Base-by-base conservation (phyloP, 1,284 basidiomycete genomes). In the Coriolopsis trogii region DNA sequence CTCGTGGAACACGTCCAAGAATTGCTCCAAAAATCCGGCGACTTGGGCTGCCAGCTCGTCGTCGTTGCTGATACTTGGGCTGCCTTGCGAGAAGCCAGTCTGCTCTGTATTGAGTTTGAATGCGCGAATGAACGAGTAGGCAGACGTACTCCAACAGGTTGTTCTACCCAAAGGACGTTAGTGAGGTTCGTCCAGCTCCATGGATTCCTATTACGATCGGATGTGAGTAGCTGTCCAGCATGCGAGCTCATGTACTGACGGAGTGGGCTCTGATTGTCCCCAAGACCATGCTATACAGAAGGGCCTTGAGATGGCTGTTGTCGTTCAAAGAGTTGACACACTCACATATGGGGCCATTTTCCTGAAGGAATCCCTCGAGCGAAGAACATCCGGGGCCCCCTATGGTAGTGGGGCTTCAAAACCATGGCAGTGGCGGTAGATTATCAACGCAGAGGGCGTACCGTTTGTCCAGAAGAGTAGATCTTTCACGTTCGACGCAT, bases 191-290 rank as follows among this genome's bases (percentile, higher is more conserved):
- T 73, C 76, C 76, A 81, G 21, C 65, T 65, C 57, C 59, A 71
- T 7, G 55, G 66, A 37, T 71, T 71, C 1, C 68, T 70, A 29
- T 3, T 18, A 16, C 9, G 4, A 33, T 34, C 20, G 3, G 9
- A 18, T 4, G 12, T n/a, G 15, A 31, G 28, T 12, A 7, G 5
- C 34, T 28, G 4, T 12, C 4, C 12, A 5, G 15, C 16, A 6
- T 9, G 9, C 24, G 13, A 15, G n/a, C 3, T 9, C 0, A 4
- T 38, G 28, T 23, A 58, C 70, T 37, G 58, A 74, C 72, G 70
- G 72, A 6, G 76, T 79, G 16, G 79, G 79, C 52, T 69, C 72
- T 2, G 79, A 59, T 63, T 81, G 80, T 28, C 80, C 80, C 79
- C 78, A 81, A 15, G 76, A 77, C 79, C 79, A 81, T 18, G 77